These are phyloP conservation scores for Ophiocordyceps unilateralis DNA, from an alignment of 2,329 filamentous ascomycete species.

Conservation along the genomic window DNA sequence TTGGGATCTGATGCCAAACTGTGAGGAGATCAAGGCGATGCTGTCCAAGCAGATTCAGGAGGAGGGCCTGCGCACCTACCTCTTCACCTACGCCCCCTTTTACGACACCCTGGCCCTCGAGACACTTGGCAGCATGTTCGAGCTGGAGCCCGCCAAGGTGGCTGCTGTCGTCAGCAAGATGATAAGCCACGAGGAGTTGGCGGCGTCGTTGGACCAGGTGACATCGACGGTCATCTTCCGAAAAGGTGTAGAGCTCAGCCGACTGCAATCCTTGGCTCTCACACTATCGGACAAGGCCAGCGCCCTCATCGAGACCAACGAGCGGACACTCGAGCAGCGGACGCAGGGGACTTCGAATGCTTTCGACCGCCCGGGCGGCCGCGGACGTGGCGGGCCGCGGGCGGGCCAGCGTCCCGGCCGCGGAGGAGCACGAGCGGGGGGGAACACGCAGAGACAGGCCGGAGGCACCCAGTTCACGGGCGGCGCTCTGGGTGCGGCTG, in stretches of 20 bases:
- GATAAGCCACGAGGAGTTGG: constrained; percentile 98
- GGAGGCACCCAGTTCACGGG: constrained; percentile 69
- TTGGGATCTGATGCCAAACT: constrained; percentile 92
- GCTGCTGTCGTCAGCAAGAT: constrained; percentile 95
- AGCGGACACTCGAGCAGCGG: constrained; percentile 90
- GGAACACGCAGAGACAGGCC: constrained; percentile 46
- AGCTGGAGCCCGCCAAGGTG: constrained; percentile 79
- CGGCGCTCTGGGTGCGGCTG: constrained; percentile 55
- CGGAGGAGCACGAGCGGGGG: constrained; percentile 40
- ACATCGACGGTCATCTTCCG: constrained; percentile 96
- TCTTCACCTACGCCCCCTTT: constrained; percentile 98
- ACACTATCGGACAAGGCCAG: constrained; percentile 94
- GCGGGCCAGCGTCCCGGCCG: constrained; percentile 46
- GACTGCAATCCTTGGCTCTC: constrained; percentile 86
- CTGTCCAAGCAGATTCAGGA: constrained; percentile 97
- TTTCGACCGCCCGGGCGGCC: constrained; percentile 81
- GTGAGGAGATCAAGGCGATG: constrained; percentile 91
- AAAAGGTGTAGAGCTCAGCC: constrained; percentile 94
- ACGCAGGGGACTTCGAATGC: constrained; percentile 92
- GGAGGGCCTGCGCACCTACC: constrained; percentile 91
- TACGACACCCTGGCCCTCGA: constrained; percentile 88
- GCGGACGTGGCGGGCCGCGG: constrained; percentile 48
- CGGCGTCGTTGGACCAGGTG: constrained; percentile 92
- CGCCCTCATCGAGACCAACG: constrained; percentile 88
- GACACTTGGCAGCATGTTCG: constrained; percentile 86